A percentile compares a stretch with the other conserved stretches of the same genome.
phyloP scores from a whole-genome alignment of 352 stramenopile species.

The Nothophytophthora sp. region DNA sequence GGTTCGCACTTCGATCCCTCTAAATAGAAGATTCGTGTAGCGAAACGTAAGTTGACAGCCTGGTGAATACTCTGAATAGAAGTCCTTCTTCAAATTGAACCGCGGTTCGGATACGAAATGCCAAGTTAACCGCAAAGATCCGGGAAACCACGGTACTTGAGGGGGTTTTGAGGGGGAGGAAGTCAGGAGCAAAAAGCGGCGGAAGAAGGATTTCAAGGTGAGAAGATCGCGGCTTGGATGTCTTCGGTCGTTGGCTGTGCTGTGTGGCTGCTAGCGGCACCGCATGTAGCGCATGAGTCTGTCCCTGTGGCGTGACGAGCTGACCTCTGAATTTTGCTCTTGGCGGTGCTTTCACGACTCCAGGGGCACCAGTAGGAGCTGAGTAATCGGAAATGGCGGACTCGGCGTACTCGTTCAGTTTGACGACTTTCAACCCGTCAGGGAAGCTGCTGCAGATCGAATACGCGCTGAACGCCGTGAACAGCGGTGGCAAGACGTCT shows the following conservation, averaged over 20 bases:
- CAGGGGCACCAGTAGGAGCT: constrained; percentile 10
- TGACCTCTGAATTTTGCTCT: neutral
- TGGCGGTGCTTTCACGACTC: neutral
- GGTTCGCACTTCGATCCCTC: too few relatives aligned
- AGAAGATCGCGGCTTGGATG: constrained; percentile 8
- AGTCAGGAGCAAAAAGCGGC: neutral
- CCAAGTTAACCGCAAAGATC: neutral
- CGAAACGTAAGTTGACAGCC: constrained; percentile 7
- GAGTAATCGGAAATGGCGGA: constrained; percentile 87
- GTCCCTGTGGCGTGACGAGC: too few relatives aligned
- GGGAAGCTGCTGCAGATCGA: constrained; percentile 99
- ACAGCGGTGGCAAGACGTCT: constrained; percentile 96
- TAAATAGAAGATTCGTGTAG: constrained; percentile 7
- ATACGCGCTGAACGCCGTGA: constrained; percentile 99
- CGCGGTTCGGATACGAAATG: neutral
- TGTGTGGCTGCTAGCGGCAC: neutral
- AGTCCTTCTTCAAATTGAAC: neutral
- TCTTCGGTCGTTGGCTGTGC: neutral
- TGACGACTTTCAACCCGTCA: constrained; percentile 99
- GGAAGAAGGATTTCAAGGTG: neutral
- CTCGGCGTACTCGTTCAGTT: constrained; percentile 98
- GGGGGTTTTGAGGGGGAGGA: constrained; percentile 7
- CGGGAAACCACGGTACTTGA: too few relatives aligned
- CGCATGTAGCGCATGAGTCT: too few relatives aligned
- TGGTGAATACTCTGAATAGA: too few relatives aligned